Base-by-base conservation (phyloP, 148 eudicot genomes). In the Gaultheria prostrata region DNA sequence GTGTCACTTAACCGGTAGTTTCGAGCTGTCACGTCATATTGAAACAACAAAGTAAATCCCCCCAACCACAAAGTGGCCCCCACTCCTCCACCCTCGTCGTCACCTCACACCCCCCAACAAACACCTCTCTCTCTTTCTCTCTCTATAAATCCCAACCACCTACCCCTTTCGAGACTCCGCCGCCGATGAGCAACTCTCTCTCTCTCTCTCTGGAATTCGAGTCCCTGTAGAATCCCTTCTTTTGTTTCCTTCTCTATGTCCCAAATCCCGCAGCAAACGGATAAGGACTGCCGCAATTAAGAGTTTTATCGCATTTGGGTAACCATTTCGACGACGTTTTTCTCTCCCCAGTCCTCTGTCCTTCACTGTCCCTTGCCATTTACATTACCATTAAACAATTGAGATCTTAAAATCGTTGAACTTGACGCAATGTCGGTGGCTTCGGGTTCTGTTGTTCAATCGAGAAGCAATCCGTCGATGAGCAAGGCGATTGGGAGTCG, bases 371-470 rank as follows among this genome's bases (percentile, higher is more conserved):
- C n/a, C 71, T 65, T 26, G 17, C 33, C 33, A 26, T 26, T 65
- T 11, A 65, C 6, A 3, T 67, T 67, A 6, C 17, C 72, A 13
- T 10, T 8, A 28, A 11, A 4, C 4, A 51, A 13, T 13, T 51
- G 56, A 51, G 56, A 13, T 14, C 17, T 18, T 17, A 28, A 13
- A 28, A 67, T 28, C 72, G 72, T 28, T 30, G n/a, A 3, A 12
- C 28, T 13, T 51, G 3, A 10, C 13, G 35, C 72, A 78, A 89
- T 90, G 94, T 88, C 93, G 91, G 88, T 86, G 85, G 87, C 87
- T 49, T 86, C 89, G 80, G 90, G 91, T 77, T 87, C 92, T 61
- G 85, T 67, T 21, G 1, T 87, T 53, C 90, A 86, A 61, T 76
- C 74, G 78, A 86, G 87, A 48, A 84, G 69, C 85, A 39, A 17